A percentile compares a stretch with the other conserved stretches of the same genome.
Evolutionary conservation across 2,329 filamentous ascomycete species (phyloP).

Genomic region (Chaetomiaceae sp.): DNA sequence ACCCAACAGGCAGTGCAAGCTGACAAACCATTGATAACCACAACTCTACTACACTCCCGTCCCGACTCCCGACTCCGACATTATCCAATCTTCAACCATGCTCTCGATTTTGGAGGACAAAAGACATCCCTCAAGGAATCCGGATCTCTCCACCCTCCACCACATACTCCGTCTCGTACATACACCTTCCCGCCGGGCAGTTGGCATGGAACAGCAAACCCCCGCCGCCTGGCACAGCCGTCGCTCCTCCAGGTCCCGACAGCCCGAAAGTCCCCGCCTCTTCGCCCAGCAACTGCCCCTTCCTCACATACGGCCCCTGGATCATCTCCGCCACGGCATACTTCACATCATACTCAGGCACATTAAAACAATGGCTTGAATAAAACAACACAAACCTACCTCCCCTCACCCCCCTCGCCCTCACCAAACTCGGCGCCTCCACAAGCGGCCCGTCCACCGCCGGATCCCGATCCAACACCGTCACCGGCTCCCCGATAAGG

Average conservation of each 20-base stretch:
- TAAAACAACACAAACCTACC: constrained; percentile 56
- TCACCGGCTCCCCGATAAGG: constrained; percentile 43
- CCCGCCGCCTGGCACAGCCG: neutral
- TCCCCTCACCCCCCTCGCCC: constrained; percentile 22
- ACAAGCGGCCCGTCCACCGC: constrained; percentile 49
- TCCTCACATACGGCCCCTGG: constrained; percentile 37
- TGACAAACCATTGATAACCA: too few species aligned
- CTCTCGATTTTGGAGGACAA: too few species aligned
- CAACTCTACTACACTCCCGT: too few species aligned
- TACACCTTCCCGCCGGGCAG: constrained; percentile 18
- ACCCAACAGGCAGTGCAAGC: too few species aligned
- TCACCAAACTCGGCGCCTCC: constrained; percentile 55
- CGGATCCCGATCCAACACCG: constrained; percentile 41
- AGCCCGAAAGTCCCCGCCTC: constrained; percentile 35
- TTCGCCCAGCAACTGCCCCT: constrained; percentile 33
- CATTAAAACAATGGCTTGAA: constrained; percentile 55
- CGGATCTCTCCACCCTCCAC: constrained; percentile 1
- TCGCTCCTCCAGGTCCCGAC: constrained; percentile 37
- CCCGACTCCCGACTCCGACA: too few species aligned
- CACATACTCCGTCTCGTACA: constrained; percentile 14
- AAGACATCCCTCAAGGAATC: neutral
- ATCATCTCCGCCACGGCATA: constrained; percentile 48
- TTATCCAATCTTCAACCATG: too few species aligned
- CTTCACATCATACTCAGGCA: constrained; percentile 50
- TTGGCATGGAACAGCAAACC: constrained; percentile 21